A percentile compares a stretch with the other conserved stretches of the same genome.
Conservation (phyloP, 2,329 filamentous ascomycete genomes). For the Mariannaea sp. region DNA sequence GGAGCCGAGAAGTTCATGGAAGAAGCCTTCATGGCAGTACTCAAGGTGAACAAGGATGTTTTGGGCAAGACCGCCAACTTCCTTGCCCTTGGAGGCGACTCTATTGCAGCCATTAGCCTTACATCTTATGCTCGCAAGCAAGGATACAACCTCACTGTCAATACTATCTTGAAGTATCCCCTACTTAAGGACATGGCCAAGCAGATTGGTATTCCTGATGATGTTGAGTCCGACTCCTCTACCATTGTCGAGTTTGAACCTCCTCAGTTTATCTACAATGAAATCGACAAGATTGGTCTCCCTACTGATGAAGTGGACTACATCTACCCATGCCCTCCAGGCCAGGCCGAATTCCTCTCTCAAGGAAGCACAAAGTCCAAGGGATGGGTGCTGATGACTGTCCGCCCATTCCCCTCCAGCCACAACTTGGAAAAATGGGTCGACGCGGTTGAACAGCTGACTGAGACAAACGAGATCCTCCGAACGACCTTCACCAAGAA, state of each 20-base stretch:
- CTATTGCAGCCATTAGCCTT: slow-evolving; percentile 49
- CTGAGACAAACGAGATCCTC: slow-evolving; percentile 33
- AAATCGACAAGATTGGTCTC: not conserved
- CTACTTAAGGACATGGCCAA: slow-evolving; percentile 15
- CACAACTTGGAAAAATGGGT: slow-evolving; percentile 30
- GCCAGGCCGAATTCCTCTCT: slow-evolving; percentile 39
- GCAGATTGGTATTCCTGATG: not conserved
- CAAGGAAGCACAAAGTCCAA: slow-evolving; percentile 27
- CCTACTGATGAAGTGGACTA: slow-evolving; percentile 1
- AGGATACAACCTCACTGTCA: slow-evolving; percentile 32
- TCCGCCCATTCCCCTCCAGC: slow-evolving; percentile 25
- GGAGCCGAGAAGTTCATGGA: slow-evolving; percentile 1
- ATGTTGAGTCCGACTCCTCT: not conserved
- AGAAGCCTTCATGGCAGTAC: not conserved
- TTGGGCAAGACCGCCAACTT: slow-evolving; percentile 39
- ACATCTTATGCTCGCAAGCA: slow-evolving; percentile 44
- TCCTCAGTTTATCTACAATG: slow-evolving; percentile 1
- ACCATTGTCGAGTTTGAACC: slow-evolving; percentile 1
- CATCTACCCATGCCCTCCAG: slow-evolving; percentile 39
- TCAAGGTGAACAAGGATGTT: not conserved
- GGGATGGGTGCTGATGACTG: slow-evolving; percentile 35
- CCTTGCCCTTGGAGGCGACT: slow-evolving; percentile 46
- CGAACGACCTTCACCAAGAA: slow-evolving; percentile 29
- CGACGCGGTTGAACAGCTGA: slow-evolving; percentile 22
- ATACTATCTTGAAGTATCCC: slow-evolving; percentile 30